Percentiles rank a stretch among this genome's conserved stretches.
Conservation (phyloP, 2,329 filamentous ascomycete genomes). For the Paradendryphiella salina region DNA sequence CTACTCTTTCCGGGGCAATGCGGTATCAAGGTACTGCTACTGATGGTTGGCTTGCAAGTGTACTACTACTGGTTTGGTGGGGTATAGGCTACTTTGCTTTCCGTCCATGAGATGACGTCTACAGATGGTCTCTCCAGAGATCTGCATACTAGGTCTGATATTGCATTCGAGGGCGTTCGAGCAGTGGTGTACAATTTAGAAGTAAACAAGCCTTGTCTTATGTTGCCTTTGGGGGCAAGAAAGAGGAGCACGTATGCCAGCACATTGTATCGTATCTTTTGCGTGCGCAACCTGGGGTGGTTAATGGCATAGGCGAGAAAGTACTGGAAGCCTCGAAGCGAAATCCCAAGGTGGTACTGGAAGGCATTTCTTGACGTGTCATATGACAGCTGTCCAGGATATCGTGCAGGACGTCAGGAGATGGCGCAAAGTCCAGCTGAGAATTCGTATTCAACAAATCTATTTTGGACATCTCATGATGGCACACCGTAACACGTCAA, state of each 20-base stretch:
- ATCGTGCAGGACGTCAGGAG: not conserved
- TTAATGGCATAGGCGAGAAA: not conserved
- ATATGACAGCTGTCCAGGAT: not conserved
- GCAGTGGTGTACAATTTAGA: no score
- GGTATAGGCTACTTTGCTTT: slow-evolving; percentile 22
- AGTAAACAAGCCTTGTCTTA: not conserved
- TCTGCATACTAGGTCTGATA: slow-evolving; percentile 11
- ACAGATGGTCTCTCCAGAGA: not conserved
- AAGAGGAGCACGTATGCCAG: no score
- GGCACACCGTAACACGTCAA: not conserved
- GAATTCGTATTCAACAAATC: not conserved
- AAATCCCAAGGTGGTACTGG: not conserved
- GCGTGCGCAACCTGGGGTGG: no score
- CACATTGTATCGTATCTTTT: no score
- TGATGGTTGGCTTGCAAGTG: slow-evolving; percentile 16
- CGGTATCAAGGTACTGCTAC: not conserved
- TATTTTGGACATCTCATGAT: not conserved
- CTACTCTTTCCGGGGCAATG: slow-evolving; percentile 5
- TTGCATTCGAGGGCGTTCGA: slow-evolving; percentile 16
- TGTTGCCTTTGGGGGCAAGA: not conserved
- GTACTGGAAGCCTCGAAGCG: not conserved
- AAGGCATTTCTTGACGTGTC: not conserved
- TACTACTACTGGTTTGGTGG: slow-evolving; percentile 19
- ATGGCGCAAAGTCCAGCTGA: not conserved
- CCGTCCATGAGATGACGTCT: slow-evolving; percentile 15